Conservation (phyloP, 1,284 basidiomycete genomes). For the Singerocomus rubriflavus region DNA sequence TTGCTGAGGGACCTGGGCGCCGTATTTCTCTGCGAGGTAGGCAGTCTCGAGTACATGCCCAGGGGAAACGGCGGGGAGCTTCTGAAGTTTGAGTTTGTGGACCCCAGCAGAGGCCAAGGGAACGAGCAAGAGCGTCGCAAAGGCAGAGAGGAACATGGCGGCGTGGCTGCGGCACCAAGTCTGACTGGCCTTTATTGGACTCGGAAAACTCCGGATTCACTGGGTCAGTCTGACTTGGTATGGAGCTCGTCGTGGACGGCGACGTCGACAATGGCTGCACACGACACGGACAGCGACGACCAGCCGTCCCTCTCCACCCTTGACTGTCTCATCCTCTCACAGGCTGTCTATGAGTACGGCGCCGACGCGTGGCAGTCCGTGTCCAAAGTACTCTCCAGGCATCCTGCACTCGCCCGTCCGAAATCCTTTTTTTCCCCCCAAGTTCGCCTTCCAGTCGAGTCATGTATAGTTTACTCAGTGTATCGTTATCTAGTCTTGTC, state of each 20-base stretch:
- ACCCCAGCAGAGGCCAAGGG: slow-evolving; percentile 69
- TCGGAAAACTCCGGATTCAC: slow-evolving; percentile 24
- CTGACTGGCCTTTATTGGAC: slow-evolving; percentile 13
- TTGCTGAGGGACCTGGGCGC: slow-evolving; percentile 48
- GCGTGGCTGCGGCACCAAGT: slow-evolving; percentile 21
- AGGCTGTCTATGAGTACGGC: slow-evolving; percentile 85
- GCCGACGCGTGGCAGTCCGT: slow-evolving; percentile 69
- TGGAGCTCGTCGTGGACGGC: not conserved
- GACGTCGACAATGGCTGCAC: slow-evolving; percentile 14
- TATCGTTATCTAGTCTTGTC: slow-evolving; percentile 54
- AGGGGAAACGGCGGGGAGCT: slow-evolving; percentile 59
- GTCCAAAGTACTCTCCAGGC: slow-evolving; percentile 62
- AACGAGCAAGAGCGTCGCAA: slow-evolving; percentile 58
- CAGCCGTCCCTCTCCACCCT: slow-evolving; percentile 41
- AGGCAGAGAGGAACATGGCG: slow-evolving; percentile 67
- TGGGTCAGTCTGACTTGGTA: slow-evolving; percentile 5
- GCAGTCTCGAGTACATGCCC: slow-evolving; percentile 75
- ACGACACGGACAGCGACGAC: slow-evolving; percentile 13
- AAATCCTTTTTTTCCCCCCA: slow-evolving; percentile 64
- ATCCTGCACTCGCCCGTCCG: slow-evolving; percentile 63
- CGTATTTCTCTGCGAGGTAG: slow-evolving; percentile 89
- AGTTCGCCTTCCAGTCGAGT: slow-evolving; percentile 38
- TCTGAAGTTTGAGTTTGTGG: slow-evolving; percentile 85
- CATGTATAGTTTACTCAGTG: slow-evolving; percentile 21
- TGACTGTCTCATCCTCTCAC: slow-evolving; percentile 75